Percentiles rank a stretch among this genome's conserved stretches.
phyloP scores from a whole-genome alignment of 2,329 filamentous ascomycete genomes.

The Arthrobotrys iridis region DNA sequence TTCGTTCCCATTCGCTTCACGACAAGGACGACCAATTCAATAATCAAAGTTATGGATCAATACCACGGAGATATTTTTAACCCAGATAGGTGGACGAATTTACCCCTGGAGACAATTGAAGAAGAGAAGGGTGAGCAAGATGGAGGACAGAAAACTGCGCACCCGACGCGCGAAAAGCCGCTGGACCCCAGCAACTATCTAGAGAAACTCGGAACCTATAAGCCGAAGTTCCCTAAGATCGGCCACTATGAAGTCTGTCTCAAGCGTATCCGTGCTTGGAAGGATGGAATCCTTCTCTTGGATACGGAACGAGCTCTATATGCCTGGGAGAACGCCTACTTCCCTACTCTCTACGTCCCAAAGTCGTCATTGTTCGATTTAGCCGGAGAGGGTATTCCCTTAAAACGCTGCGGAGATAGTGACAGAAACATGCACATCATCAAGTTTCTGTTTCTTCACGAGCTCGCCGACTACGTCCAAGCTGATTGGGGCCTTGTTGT shows the following conservation, averaged over 20 bases:
- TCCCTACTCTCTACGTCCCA: conserved; percentile 37
- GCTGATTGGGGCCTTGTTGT: conserved; percentile 9
- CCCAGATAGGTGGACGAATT: no score
- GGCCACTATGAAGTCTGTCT: conserved; percentile 30
- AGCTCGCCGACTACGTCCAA: background rate
- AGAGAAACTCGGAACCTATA: conserved; percentile 12
- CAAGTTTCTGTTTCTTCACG: background rate
- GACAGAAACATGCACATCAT: background rate
- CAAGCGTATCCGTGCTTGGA: conserved; percentile 41
- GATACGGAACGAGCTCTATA: conserved; percentile 27
- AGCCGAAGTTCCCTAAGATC: background rate
- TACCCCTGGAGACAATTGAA: no score
- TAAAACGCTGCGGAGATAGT: background rate
- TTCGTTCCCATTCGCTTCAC: no score
- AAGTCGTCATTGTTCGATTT: conserved; percentile 5
- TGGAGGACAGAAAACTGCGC: background rate
- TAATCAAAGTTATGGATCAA: no score
- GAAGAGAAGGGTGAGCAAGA: background rate
- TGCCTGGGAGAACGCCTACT: conserved; percentile 47
- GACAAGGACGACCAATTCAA: no score
- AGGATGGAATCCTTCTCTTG: conserved; percentile 5
- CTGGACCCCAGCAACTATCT: conserved; percentile 9
- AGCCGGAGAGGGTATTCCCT: background rate
- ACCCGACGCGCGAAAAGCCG: background rate
- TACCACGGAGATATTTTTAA: no score